Evolutionary conservation across 2,329 filamentous ascomycete genomes (phyloP), one percentile per base, ranked within the genome.

Genomic region (Fusarium solani-melongenae): DNA sequence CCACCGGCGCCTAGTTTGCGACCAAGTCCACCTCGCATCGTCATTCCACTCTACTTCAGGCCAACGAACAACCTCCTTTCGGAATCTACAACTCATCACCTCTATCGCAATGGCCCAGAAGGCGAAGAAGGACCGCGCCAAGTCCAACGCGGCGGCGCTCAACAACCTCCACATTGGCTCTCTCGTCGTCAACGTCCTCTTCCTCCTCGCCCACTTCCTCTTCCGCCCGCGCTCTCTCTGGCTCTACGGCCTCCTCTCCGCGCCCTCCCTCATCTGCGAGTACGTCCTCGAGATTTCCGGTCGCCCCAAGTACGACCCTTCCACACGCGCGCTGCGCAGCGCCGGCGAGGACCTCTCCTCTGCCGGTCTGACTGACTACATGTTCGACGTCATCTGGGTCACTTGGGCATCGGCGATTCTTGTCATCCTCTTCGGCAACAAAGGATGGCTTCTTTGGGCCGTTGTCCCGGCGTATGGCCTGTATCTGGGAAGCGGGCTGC

Each of bases 321-420:
- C 85, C 29, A 91, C 90, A 56, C 88, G 87, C 15, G 87, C 92
- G n/a, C 86, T 98, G 70, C 91, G 90, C 81, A 90, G 88, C 34
- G 87, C 94, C 1, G 96, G 96, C 49, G 95, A 98, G 81, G 96
- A 99, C 82, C 89, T 99, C 60, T 91, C 93, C 62, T 94, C 94
- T 11, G 89, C 92, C 36, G 96, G 96, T 6, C 85, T 99, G 86
- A 98, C 96, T 12, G 96, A 98, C 84, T 98, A 97, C 86, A 94
- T 98, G 93, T 99, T 97, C 89, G 96, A 99, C 84, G 90, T 98
- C 58, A 86, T 98, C 62, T 98, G 98, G 90, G 94, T 97, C 85
- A 98, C 95, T 0, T 98, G 95, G 92, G 91, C 90, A 12, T 93
- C 92, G 62, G 86, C 94, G 44, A 83, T 92, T 10, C 82, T 92